Base-by-base conservation (phyloP, 768 basidiomycete genomes). In the Mycena chlorophos region DNA sequence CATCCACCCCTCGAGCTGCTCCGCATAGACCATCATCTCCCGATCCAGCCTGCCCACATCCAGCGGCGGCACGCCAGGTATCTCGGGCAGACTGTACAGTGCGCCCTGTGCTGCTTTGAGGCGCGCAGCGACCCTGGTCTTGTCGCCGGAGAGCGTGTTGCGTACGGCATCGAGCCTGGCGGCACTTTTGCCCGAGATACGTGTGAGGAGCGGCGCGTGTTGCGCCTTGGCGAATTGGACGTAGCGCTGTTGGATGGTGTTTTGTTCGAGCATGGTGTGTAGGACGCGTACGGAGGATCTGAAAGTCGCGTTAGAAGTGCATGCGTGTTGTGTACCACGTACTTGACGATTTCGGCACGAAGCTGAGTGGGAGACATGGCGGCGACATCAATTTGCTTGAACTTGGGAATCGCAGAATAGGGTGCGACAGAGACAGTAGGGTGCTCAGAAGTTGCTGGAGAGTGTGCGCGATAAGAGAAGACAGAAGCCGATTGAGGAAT, bases 271-370 rank as follows among this genome's bases (percentile, higher is more conserved):
- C 17, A 27, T 27, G 28, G 57, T 56, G 20, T 49, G 45, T n/a
- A 53, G 51, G n/a, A 39, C 56, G 23, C 60, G 60, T 10, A 61
- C 50, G 5, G 51, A 20, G 28, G 42, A 53, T 48, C 59, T 60
- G 16, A 39, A 20, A 31, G 34, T 14, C 13, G 25, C 17, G 29
- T 2, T 2, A 25, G 10, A 47, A 43, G 16, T n/a, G 10, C 19
- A 43, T n/a, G 40, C 10, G 22, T 43, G 31, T 34, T 34, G 14
- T 20, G 20, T n/a, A n/a, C n/a, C 40, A 37, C 58, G 16, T 12
- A 60, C 58, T 56, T 61, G 42, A 61, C 49, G 16, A 61, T 57
- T 26, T 38, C 55, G 14, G 39, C 28, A 40, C 57, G 52, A 20
- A 61, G 34, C 19, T 61, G 28, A 5, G 48, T 38, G n/a, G 12